These are phyloP conservation scores for Yarrowia alimentaria DNA, from an alignment of 805 yeast species.

Conservation along the genomic window DNA sequence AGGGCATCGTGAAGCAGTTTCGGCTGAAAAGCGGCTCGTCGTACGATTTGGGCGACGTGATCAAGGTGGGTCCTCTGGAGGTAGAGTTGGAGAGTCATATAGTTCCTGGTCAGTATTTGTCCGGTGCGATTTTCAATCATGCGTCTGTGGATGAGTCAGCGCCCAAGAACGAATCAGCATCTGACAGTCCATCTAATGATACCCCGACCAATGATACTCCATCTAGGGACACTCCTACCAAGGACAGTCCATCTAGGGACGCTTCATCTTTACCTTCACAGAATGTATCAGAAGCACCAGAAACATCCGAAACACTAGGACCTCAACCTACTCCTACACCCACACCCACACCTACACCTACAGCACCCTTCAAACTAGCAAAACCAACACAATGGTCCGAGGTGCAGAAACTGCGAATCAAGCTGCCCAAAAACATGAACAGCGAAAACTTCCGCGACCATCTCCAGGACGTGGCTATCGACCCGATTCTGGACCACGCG, in stretches of 20 bases:
- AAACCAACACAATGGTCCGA: no score
- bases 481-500: constrained; percentile 36
- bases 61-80: constrained; percentile 16
- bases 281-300: neutral
- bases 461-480: constrained; percentile 43
- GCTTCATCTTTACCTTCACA: no score
- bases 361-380: neutral
- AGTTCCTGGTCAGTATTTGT: neutral
- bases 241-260: no score
- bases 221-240: no score
- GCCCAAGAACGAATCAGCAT: neutral
- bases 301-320: neutral
- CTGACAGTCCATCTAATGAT: neutral
- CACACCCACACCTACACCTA: neutral
- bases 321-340: neutral
- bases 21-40: neutral
- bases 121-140: no score
- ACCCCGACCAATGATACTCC: no score
- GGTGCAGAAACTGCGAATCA: constrained; percentile 30
- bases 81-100: constrained; percentile 12
- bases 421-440: constrained; percentile 27
- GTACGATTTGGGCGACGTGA: constrained; percentile 6
- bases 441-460: neutral
- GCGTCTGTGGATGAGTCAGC: neutral
- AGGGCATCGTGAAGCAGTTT: neutral